phyloP scores from a whole-genome alignment of 2,329 filamentous ascomycete genomes.

The Apiospora koreana region DNA sequence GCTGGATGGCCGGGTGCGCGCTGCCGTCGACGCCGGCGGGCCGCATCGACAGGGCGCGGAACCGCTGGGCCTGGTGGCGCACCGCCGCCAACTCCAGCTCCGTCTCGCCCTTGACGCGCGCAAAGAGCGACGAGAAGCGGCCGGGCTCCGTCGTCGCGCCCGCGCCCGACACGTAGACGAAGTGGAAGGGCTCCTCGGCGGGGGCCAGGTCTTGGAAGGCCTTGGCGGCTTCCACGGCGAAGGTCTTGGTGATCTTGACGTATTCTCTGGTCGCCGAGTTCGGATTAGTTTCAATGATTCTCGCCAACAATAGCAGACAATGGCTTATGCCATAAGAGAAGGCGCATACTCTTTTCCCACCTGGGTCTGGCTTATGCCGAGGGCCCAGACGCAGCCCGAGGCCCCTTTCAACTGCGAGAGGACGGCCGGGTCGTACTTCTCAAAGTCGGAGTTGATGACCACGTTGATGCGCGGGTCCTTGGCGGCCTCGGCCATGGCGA shows the following conservation, averaged over 20 bases:
- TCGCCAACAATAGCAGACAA: no score
- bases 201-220: slow-evolving; percentile 49
- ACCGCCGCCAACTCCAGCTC: slow-evolving; percentile 62
- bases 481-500: slow-evolving; percentile 59
- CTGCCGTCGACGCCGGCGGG: slow-evolving; percentile 59
- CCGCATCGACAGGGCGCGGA: slow-evolving; percentile 59
- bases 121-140: slow-evolving; percentile 58
- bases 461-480: slow-evolving; percentile 63
- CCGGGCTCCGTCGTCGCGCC: slow-evolving; percentile 61
- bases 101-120: slow-evolving; percentile 65
- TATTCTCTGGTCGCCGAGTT: slow-evolving; percentile 52
- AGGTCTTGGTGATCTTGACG: slow-evolving; percentile 57
- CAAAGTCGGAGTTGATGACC: slow-evolving; percentile 69
- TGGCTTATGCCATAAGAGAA: no score
- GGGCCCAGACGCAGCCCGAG: slow-evolving; percentile 71
- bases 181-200: slow-evolving; percentile 58
- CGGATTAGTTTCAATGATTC: no score
- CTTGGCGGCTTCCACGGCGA: slow-evolving; percentile 62
- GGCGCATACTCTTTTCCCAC: slow-evolving; percentile 64
- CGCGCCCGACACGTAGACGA: slow-evolving; percentile 69
- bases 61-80: slow-evolving; percentile 37
- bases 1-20: slow-evolving; percentile 41
- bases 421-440: slow-evolving; percentile 56
- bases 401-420: slow-evolving; percentile 64
- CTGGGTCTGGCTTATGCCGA: slow-evolving; percentile 63